Percentiles rank a stretch among this genome's conserved stretches.
phyloP scores from a whole-genome alignment of 2,329 filamentous ascomycete species.

The Ceratocystiopsis minuta region DNA sequence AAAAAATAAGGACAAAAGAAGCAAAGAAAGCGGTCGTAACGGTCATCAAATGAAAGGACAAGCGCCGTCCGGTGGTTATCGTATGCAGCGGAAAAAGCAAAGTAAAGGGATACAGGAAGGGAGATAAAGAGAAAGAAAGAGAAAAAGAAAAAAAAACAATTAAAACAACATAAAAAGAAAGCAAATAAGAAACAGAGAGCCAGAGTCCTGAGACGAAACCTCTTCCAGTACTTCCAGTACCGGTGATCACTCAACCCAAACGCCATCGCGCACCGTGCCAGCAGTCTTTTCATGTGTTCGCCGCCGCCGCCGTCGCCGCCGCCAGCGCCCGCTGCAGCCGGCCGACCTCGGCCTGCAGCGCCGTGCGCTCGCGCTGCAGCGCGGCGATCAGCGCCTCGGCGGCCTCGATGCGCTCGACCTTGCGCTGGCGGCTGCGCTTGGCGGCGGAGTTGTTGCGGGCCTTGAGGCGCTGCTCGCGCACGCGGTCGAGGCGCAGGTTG shows the following conservation, averaged over 20 bases:
- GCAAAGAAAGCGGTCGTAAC: no score
- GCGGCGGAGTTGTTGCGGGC: conserved; percentile 12
- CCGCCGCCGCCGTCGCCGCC: neutral
- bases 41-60: neutral
- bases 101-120: neutral
- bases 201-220: no score
- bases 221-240: no score
- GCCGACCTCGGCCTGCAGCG: conserved; percentile 1
- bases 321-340: neutral
- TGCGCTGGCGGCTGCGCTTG: conserved; percentile 11
- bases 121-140: neutral
- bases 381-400: conserved; percentile 5
- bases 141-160: neutral
- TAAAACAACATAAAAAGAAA: no score
- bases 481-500: conserved; percentile 10
- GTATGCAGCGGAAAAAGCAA: no score
- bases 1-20: neutral
- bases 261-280: no score
- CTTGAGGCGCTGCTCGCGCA: conserved; percentile 10
- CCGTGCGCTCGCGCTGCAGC: conserved; percentile 1
- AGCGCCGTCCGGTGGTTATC: neutral
- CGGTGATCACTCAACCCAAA: no score
- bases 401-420: conserved; percentile 8
- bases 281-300: no score
- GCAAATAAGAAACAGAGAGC: no score